Conservation (phyloP, 257 asterid species). For the Penstemon newberryi region DNA sequence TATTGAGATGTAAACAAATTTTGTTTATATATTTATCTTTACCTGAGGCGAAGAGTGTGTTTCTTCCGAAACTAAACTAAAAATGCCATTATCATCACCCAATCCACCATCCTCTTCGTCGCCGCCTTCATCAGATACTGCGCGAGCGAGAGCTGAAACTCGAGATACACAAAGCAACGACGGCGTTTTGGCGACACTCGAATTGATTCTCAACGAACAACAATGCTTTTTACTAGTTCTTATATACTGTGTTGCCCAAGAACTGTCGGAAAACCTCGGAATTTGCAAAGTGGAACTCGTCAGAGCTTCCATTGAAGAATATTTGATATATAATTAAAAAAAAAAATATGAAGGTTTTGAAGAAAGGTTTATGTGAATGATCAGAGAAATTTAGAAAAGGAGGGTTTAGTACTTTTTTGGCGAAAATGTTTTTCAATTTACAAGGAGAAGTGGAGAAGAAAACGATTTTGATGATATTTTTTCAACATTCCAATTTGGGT, state of each 20-base stretch:
- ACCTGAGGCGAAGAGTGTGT: conserved; percentile 45
- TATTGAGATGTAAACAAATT: too few relatives aligned
- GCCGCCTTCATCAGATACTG: conserved; percentile 40
- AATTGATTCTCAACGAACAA: conserved; percentile 26
- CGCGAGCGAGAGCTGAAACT: conserved; percentile 38
- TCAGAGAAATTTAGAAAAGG: not conserved
- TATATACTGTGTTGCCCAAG: conserved; percentile 24
- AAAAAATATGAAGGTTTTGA: not conserved
- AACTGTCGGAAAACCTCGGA: conserved; percentile 38
- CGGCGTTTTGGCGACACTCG: conserved; percentile 27
- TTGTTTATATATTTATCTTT: not conserved
- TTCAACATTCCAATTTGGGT: too few relatives aligned
- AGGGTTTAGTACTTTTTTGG: too few relatives aligned
- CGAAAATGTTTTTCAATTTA: too few relatives aligned
- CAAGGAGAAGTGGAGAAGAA: too few relatives aligned
- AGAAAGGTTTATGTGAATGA: conserved; percentile 19
- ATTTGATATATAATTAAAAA: not conserved
- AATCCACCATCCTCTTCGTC: conserved; percentile 34
- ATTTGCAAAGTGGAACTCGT: conserved; percentile 42
- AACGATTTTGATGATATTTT: too few relatives aligned
- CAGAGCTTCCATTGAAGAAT: conserved; percentile 60
- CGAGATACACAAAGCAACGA: conserved; percentile 37
- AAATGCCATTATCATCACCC: conserved; percentile 34
- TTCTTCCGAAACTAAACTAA: conserved; percentile 42
- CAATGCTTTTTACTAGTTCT: conserved; percentile 8